Conservation (phyloP, 2,329 filamentous ascomycete species). For the Xylaria sp. region DNA sequence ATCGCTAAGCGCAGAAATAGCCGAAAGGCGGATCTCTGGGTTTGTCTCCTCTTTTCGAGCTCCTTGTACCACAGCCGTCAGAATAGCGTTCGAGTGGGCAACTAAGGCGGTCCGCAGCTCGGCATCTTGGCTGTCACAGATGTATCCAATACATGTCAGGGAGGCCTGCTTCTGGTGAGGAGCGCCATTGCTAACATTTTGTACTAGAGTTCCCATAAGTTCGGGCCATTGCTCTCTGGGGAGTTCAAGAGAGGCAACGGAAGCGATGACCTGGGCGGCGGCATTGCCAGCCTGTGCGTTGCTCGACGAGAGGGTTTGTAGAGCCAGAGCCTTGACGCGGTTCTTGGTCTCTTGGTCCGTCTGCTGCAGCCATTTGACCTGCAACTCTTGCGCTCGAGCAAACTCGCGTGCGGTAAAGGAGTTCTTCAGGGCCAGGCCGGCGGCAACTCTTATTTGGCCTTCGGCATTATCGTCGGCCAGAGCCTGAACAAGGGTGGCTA, state of each 20-base stretch:
- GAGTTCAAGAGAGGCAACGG: constrained; percentile 92
- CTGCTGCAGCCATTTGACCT: constrained; percentile 89
- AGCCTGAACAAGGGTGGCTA: constrained; percentile 89
- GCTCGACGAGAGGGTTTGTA: constrained; percentile 81
- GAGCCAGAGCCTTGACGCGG: constrained; percentile 86
- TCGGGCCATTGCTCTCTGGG: constrained; percentile 93
- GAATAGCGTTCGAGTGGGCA: constrained; percentile 92
- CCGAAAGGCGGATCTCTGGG: constrained; percentile 85
- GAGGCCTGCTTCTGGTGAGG: constrained; percentile 94
- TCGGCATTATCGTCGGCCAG: constrained; percentile 88
- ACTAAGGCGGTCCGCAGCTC: constrained; percentile 82
- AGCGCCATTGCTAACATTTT: constrained; percentile 86
- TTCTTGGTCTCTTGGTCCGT: constrained; percentile 82
- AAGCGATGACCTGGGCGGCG: constrained; percentile 92
- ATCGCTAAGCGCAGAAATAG: constrained; percentile 92
- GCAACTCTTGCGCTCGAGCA: constrained; percentile 83
- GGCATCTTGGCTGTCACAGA: constrained; percentile 92
- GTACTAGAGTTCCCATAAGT: constrained; percentile 85
- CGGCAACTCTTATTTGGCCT: constrained; percentile 86
- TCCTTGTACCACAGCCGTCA: constrained; percentile 96
- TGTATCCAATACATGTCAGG: constrained; percentile 94
- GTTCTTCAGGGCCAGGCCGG: constrained; percentile 97
- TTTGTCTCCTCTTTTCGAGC: constrained; percentile 96
- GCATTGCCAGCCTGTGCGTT: constrained; percentile 86
- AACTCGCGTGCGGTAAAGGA: constrained; percentile 94